A percentile compares a stretch with the other conserved stretches of the same genome.
These are phyloP conservation scores for Ustilago bromivora DNA, from an alignment of 1,284 basidiomycete species.

Conservation along the genomic window DNA sequence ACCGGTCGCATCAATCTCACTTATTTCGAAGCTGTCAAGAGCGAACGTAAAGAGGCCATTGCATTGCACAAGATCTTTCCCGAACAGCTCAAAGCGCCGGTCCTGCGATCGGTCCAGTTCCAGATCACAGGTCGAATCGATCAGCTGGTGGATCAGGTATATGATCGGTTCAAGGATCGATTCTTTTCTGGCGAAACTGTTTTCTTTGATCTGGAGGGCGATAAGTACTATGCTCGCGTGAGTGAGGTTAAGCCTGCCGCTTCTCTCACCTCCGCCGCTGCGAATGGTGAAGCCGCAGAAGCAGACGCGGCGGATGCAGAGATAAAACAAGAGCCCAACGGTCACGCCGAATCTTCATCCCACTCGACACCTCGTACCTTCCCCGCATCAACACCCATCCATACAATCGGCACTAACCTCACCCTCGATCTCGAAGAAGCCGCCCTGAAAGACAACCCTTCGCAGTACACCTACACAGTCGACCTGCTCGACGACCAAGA, in stretches of 20 bases:
- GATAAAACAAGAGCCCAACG: constrained; percentile 34
- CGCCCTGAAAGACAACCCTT: constrained; percentile 80
- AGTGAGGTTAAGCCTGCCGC: constrained; percentile 79
- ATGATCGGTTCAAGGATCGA: constrained; percentile 92
- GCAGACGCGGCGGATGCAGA: constrained; percentile 2
- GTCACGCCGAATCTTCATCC: constrained; percentile 27
- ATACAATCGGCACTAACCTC: constrained; percentile 83
- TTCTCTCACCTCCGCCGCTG: not conserved
- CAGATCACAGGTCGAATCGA: constrained; percentile 90
- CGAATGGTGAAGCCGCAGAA: not conserved
- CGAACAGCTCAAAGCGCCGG: constrained; percentile 87
- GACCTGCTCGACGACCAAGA: constrained; percentile 76
- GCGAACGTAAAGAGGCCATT: constrained; percentile 87
- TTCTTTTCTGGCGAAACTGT: constrained; percentile 84
- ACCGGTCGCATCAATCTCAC: constrained; percentile 91
- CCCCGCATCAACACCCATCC: constrained; percentile 66
- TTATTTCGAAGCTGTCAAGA: constrained; percentile 92
- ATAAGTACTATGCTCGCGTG: constrained; percentile 80
- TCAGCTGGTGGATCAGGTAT: constrained; percentile 91
- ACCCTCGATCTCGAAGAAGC: constrained; percentile 80
- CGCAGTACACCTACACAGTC: constrained; percentile 86
- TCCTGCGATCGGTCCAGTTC: constrained; percentile 93
- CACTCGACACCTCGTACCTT: constrained; percentile 12
- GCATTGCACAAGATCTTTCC: constrained; percentile 91
- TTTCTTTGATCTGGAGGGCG: constrained; percentile 67